A percentile compares a stretch with the other conserved stretches of the same genome.
phyloP scores from a whole-genome alignment of 768 basidiomycete genomes.

The Pleurotus tuber-regium region DNA sequence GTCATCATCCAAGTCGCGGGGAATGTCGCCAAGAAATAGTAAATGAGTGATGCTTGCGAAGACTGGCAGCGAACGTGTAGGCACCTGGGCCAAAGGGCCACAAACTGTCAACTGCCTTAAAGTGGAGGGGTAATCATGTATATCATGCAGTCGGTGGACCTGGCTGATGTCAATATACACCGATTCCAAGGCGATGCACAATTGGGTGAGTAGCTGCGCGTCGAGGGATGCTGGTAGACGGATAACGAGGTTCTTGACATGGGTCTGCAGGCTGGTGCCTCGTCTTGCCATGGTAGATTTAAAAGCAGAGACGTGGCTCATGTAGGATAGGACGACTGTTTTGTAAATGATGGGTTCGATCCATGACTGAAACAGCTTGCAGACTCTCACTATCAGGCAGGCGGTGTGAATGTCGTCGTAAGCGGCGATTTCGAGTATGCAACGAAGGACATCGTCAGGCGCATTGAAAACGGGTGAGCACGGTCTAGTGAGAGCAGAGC shows the following conservation, averaged over 20 bases:
- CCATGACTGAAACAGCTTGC: conserved; percentile 1
- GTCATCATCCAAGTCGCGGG: not conserved
- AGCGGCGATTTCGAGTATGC: conserved; percentile 3
- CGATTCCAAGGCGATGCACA: not conserved
- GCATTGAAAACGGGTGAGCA: not conserved
- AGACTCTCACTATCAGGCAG: not conserved
- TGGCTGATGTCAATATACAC: conserved; percentile 2
- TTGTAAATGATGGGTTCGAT: conserved; percentile 1
- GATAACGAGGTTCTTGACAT: not conserved
- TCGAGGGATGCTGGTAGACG: not conserved
- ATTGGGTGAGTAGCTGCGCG: not conserved
- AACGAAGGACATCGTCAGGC: not conserved
- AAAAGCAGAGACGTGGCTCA: not conserved
- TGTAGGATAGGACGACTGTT: conserved; percentile 3
- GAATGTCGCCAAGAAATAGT: not conserved
- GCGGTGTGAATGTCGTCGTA: too few relatives aligned
- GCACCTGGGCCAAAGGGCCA: not conserved
- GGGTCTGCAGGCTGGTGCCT: not conserved
- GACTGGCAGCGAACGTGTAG: not conserved
- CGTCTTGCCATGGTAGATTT: not conserved
- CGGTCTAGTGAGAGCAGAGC: not conserved
- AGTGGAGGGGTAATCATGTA: not conserved
- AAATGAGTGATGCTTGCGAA: not conserved
- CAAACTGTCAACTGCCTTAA: conserved; percentile 1
- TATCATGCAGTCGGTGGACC: not conserved